A percentile compares a stretch with the other conserved stretches of the same genome.
Evolutionary conservation across 306 rosid genomes (phyloP).

Genomic region (Cucumis hystrix): DNA sequence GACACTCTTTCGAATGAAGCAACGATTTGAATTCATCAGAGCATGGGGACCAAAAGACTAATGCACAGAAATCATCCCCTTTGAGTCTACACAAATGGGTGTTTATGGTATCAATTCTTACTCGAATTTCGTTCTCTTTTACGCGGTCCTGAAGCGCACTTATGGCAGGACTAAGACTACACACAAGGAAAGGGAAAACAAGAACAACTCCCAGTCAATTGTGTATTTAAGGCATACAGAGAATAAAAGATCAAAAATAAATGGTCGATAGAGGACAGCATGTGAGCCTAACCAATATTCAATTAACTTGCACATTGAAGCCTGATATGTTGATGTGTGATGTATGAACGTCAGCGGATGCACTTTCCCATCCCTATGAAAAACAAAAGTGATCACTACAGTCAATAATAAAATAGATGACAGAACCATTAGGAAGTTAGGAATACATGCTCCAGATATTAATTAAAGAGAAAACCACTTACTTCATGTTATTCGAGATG

Average conservation of each 20-base stretch:
- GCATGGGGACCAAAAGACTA: not conserved
- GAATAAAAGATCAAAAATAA: not conserved
- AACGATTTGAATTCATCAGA: not conserved
- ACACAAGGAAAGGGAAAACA: conserved; percentile 14
- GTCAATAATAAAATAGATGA: not conserved
- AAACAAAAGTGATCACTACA: conserved; percentile 11
- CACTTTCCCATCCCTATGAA: conserved; percentile 65
- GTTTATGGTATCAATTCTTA: conserved; percentile 21
- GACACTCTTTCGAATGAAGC: not conserved
- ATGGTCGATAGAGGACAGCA: conserved; percentile 6
- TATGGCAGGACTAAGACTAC: conserved; percentile 96
- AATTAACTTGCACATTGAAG: conserved; percentile 95
- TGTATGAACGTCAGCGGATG: conserved; percentile 90
- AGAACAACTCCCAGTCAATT: not conserved
- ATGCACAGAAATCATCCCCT: not conserved
- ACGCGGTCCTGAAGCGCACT: conserved; percentile 72
- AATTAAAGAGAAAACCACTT: conserved; percentile 4
- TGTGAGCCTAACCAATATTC: conserved; percentile 72
- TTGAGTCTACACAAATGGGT: not conserved
- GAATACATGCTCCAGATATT: not conserved
- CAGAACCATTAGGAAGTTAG: not conserved
- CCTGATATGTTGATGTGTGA: conserved; percentile 91
- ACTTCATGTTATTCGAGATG: conserved; percentile 72
- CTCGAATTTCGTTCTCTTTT: conserved; percentile 88
- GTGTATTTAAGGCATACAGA: not conserved